These are phyloP conservation scores for Sesbania bispinosa DNA, from an alignment of 306 rosid genomes.

Conservation along the genomic window DNA sequence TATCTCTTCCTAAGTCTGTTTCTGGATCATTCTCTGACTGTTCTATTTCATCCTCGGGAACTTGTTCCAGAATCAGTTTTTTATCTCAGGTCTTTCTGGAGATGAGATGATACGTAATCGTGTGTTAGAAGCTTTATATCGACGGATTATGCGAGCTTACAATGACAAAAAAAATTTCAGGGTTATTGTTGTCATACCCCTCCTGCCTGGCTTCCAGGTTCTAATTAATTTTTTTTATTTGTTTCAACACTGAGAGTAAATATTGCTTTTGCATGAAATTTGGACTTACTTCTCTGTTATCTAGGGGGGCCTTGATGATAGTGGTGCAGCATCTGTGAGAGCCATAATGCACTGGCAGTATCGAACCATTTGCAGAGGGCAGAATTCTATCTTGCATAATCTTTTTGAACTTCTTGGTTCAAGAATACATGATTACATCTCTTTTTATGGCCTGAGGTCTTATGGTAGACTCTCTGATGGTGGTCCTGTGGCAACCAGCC, in stretches of 20 bases:
- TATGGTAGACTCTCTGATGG: slow-evolving; percentile 78
- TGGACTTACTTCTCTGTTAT: slow-evolving; percentile 30
- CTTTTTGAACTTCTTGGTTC: slow-evolving; percentile 71
- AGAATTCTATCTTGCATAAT: slow-evolving; percentile 72
- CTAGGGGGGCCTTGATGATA: slow-evolving; percentile 99
- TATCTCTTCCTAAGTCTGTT: not conserved
- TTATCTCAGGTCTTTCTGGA: slow-evolving; percentile 93
- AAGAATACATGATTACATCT: slow-evolving; percentile 77
- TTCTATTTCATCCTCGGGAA: slow-evolving; percentile 28
- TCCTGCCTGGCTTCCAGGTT: slow-evolving; percentile 98
- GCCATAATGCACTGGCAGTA: slow-evolving; percentile 99
- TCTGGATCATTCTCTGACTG: slow-evolving; percentile 29
- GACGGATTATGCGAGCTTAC: slow-evolving; percentile 77
- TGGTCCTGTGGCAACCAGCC: slow-evolving; percentile 94
- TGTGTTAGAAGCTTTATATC: slow-evolving; percentile 79
- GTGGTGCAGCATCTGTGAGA: slow-evolving; percentile 98
- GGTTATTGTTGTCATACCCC: slow-evolving; percentile 92
- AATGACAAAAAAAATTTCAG: slow-evolving; percentile 78
- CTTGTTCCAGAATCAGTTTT: slow-evolving; percentile 90
- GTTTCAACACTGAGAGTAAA: slow-evolving; percentile 16
- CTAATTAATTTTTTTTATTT: slow-evolving; percentile 20
- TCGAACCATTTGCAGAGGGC: slow-evolving; percentile 95
- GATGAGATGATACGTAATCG: slow-evolving; percentile 87
- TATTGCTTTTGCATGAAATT: slow-evolving; percentile 12
- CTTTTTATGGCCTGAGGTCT: slow-evolving; percentile 89